These are phyloP conservation scores for Penicillium sp. DNA, from an alignment of 2,329 filamentous ascomycete species.

Conservation along the genomic window DNA sequence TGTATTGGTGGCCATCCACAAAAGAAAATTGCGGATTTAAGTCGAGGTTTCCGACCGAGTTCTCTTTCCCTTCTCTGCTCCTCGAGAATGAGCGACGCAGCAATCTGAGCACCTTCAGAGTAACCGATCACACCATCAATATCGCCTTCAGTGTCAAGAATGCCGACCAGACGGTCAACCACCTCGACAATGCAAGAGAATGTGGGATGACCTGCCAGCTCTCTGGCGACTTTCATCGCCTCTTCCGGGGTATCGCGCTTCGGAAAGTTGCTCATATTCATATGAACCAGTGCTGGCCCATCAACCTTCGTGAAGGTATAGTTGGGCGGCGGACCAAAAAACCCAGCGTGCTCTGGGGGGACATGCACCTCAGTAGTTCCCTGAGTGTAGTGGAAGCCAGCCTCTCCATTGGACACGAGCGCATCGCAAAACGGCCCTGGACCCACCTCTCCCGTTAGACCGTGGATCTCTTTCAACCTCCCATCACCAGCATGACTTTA, in stretches of 20 bases:
- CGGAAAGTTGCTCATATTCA: constrained; percentile 21
- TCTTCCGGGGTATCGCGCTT: constrained; percentile 20
- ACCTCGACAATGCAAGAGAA: constrained; percentile 14
- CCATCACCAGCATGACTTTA: constrained; percentile 7
- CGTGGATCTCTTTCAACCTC: neutral
- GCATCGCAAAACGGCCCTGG: constrained; percentile 20
- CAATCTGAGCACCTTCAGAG: constrained; percentile 27
- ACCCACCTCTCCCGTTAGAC: constrained; percentile 10
- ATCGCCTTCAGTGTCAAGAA: constrained; percentile 20
- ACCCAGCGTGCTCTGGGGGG: constrained; percentile 15
- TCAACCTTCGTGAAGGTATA: constrained; percentile 17
- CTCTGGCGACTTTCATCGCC: constrained; percentile 14
- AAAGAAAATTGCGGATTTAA: constrained; percentile 27
- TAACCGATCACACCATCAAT: constrained; percentile 30
- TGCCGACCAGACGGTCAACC: constrained; percentile 16
- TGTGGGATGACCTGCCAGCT: constrained; percentile 16
- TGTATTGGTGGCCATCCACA: constrained; percentile 25
- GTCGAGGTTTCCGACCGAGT: constrained; percentile 15
- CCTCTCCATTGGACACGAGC: constrained; percentile 13
- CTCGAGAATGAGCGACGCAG: constrained; percentile 25
- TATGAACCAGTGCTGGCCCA: constrained; percentile 4
- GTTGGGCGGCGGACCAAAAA: constrained; percentile 26
- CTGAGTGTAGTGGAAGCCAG: constrained; percentile 20
- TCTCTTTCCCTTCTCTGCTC: constrained; percentile 16
- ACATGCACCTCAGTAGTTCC: constrained; percentile 15